Base-by-base conservation (phyloP, 2,329 filamentous ascomycete species). In the Neophaeococcomyces mojaviensis region DNA sequence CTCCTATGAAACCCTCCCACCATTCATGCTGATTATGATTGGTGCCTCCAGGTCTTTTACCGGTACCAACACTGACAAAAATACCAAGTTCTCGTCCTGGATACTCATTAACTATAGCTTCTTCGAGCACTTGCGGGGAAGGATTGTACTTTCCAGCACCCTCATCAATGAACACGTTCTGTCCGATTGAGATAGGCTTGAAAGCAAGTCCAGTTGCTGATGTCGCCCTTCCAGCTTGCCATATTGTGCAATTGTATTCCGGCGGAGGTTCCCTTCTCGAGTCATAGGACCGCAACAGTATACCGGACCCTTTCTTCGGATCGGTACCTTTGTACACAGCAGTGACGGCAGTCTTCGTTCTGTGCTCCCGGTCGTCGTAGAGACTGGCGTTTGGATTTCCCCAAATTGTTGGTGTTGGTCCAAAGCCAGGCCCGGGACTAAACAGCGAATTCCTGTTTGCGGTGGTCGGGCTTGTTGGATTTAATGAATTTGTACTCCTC, bases 221-320 rank as follows among this genome's bases (percentile, higher is more conserved):
- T 1, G 92, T 98, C n/a, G 92, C 92, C 49, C 92, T 81, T 9
- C 92, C 92, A 3, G 92, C 92, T 68, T 98, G 84, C 92, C 92
- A 98, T 47, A 98, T 92, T 37, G 84, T 94, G 66, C 89, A 95
- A 60, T 95, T 86, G 51, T 88, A 90, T 64, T 96, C 89, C 2
- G 90, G 86, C 0, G 88, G 78, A 0, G 89, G 85, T 64, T 97
- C 92, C 64, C 85, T 88, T 58, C 90, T 79, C 13, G 92, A 97
- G 63, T 97, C 90, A 66, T 98, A 98, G 2, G 90, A 97, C 54
- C 92, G 83, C 46, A 98, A 71, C 49, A 97, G 66, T 7, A 82
- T 82, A 2, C 89, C 77, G 1, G 79, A 73, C 5, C 78, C 77
- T 32, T 79, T 79, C 55, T 78, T 81, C 3, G 74, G 74, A 20